Evolutionary conservation across 2,329 filamentous ascomycete genomes (phyloP), one percentile per base, ranked within the genome.

Genomic region (Colletotrichum higginsianum): DNA sequence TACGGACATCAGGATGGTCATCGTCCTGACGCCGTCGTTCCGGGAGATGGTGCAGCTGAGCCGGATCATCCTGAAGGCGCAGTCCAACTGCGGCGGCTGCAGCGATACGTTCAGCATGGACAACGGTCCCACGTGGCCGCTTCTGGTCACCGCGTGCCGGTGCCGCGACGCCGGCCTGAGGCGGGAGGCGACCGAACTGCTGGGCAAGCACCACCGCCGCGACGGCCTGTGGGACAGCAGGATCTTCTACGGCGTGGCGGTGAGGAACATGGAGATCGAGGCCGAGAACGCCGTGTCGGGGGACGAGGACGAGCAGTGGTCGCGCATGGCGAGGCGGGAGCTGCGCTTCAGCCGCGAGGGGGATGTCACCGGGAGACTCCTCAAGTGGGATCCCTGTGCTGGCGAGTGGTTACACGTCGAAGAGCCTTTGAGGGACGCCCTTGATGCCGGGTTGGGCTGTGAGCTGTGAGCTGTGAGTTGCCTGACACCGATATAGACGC

Each of bases 221-320:
- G 85, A 86, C 69, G 84, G 83, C 1, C 78, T 86, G 12, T 82
- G 84, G 26, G 84, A 86, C 66, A 84, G 80, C 49, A 78, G 82
- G 11, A 76, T 82, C 1, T 82, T 84, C 55, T 75, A 79, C 1
- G 82, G 80, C 6, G 81, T 86, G 61, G 82, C 80, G 0, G 70
- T 83, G 4, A 80, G 80, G 52, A 83, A 84, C 69, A 73, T 77
- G 1, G 78, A 78, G 30, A 75, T 81, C 0, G 84, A 86, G 74
- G 40, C 53, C 2, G 75, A 77, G 53, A 80, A 80, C 49, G 72
- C 71, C 5, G 52, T 61, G 7, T 79, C 81, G 11, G 83, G 79
- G 62, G 73, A 74, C 12, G 77, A 80, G 16, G 62, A 78, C 12
- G 78, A 80, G n/a, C 82, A 83, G 69, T 85, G 82, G 83, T 44